These are phyloP conservation scores for Linum lewisii DNA, from an alignment of 345 rosid species.

Conservation along the genomic window DNA sequence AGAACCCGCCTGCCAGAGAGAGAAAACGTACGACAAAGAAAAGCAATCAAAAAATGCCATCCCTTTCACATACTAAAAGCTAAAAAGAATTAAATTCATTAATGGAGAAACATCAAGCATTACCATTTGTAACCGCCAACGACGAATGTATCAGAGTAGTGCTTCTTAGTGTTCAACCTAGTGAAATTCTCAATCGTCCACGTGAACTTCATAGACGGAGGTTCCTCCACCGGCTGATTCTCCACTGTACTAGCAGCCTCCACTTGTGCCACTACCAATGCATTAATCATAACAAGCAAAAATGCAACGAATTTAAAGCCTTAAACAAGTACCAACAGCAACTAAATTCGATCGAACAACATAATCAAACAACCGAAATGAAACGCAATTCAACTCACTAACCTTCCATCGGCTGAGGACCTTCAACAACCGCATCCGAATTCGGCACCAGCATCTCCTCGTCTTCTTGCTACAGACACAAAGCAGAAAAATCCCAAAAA, in stretches of 20 bases:
- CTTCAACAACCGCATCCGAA: constrained; percentile 20
- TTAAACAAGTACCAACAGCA: background rate
- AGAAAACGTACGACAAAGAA: background rate
- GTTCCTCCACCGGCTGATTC: constrained; percentile 1
- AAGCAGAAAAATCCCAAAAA: background rate
- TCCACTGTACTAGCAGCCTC: constrained; percentile 3
- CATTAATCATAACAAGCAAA: too few relatives aligned
- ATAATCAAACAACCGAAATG: background rate
- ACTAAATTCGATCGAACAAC: background rate
- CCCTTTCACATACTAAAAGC: background rate
- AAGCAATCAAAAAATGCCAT: background rate
- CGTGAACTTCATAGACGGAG: constrained; percentile 15
- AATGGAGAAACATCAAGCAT: background rate
- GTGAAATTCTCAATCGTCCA: constrained; percentile 23
- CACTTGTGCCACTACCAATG: background rate
- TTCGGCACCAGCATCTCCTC: constrained; percentile 39
- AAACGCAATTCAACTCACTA: background rate
- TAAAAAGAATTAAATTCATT: background rate
- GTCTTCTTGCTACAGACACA: constrained; percentile 13
- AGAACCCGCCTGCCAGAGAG: constrained; percentile 7
- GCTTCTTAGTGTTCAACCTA: constrained; percentile 7
- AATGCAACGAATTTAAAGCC: background rate
- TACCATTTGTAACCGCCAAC: constrained; percentile 18
- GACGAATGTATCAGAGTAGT: constrained; percentile 18
- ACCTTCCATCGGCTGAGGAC: constrained; percentile 47